Evolutionary conservation across 345 rosid genomes (phyloP).

Genomic region (Syzygium jambos): DNA sequence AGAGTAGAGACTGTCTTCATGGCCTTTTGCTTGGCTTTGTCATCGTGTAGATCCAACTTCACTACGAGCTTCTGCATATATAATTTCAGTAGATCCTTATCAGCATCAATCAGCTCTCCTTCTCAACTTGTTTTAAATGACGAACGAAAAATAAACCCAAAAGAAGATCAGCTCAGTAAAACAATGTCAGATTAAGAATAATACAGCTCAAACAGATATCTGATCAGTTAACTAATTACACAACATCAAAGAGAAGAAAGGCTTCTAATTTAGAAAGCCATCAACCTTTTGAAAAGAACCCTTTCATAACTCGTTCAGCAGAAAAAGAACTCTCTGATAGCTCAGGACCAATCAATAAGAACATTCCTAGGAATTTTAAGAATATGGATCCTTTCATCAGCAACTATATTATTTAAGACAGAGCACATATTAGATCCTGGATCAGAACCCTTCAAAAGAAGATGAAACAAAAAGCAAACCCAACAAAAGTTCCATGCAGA

Average conservation of each 20-base stretch:
- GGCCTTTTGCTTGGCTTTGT: constrained; percentile 85
- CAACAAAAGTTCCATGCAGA: neutral
- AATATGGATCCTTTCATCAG: neutral
- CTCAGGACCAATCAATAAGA: neutral
- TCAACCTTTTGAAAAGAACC: neutral
- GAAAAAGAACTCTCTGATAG: neutral
- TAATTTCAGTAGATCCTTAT: constrained; percentile 8
- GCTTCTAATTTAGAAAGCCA: neutral
- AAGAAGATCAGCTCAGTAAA: neutral
- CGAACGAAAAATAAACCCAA: neutral
- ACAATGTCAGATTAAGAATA: neutral
- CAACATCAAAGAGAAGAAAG: neutral
- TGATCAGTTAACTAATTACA: neutral
- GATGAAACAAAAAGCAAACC: neutral
- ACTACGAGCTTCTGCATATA: constrained; percentile 65
- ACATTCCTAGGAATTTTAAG: neutral
- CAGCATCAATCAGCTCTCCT: neutral
- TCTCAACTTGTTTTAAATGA: neutral
- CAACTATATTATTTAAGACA: neutral
- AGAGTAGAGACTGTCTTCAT: constrained; percentile 75
- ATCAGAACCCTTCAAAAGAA: neutral
- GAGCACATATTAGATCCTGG: neutral
- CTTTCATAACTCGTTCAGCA: neutral
- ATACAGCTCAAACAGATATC: neutral
- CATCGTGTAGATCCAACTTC: constrained; percentile 67